Evolutionary conservation across 2,329 filamentous ascomycete species (phyloP).

Genomic region (Penicillium aurantiogriseum): DNA sequence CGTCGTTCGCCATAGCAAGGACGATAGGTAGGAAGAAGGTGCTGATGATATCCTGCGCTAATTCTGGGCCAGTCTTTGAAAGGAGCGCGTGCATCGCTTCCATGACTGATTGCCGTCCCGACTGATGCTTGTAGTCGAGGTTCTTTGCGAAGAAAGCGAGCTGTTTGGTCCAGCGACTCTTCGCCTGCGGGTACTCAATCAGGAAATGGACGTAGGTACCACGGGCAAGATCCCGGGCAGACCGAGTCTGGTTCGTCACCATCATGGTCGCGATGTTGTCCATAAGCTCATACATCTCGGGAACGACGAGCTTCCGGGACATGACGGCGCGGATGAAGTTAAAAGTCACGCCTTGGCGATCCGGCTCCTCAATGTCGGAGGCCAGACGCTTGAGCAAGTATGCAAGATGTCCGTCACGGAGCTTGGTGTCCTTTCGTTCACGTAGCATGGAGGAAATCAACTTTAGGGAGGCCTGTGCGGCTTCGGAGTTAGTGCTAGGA

Average conservation of each 20-base stretch:
- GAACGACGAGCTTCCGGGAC: conserved; percentile 78
- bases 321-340: conserved; percentile 88
- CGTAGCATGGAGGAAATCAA: conserved; percentile 80
- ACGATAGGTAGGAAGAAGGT: conserved; percentile 85
- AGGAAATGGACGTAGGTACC: conserved; percentile 93
- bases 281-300: conserved; percentile 84
- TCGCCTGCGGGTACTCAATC: conserved; percentile 89
- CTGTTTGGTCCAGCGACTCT: conserved; percentile 84
- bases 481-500: conserved; percentile 74
- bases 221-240: conserved; percentile 81
- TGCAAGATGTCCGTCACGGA: conserved; percentile 80
- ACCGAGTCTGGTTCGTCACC: conserved; percentile 91
- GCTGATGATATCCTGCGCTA: conserved; percentile 76
- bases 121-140: conserved; percentile 82
- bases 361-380: conserved; percentile 86
- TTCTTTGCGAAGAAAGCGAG: conserved; percentile 86
- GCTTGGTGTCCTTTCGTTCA: conserved; percentile 70
- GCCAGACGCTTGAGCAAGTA: conserved; percentile 78
- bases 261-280: conserved; percentile 88
- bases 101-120: conserved; percentile 88
- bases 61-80: conserved; percentile 76
- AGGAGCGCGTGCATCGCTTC: conserved; percentile 86
- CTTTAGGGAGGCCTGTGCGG: conserved; percentile 85
- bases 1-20: conserved; percentile 82
- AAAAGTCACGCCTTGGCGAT: conserved; percentile 89